Evolutionary conservation across 768 basidiomycete genomes (phyloP).

Genomic region (Pleurotus tuoliensis): DNA sequence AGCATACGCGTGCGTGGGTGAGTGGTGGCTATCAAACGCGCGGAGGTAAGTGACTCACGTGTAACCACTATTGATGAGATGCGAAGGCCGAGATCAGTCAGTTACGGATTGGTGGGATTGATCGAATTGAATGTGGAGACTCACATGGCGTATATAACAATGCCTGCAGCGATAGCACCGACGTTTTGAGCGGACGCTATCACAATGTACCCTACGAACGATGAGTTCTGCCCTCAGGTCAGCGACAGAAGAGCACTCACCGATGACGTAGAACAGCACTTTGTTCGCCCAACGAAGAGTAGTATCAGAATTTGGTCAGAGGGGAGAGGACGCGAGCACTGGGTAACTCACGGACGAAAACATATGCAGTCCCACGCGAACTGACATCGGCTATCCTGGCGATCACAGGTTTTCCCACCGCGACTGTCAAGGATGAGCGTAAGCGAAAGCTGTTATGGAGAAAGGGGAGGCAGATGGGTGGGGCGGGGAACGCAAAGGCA

Average conservation of each 20-base stretch:
- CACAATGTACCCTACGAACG: conserved; percentile 39
- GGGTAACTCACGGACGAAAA: conserved; percentile 45
- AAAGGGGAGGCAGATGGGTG: neutral
- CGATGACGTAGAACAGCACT: conserved; percentile 61
- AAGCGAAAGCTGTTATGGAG: neutral
- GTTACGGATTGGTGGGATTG: no score
- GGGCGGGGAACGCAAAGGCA: no score
- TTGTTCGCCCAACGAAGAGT: neutral
- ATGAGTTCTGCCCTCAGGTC: neutral
- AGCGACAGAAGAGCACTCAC: conserved; percentile 22
- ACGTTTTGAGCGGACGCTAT: conserved; percentile 48
- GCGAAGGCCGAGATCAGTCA: conserved; percentile 8
- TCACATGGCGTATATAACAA: conserved; percentile 55
- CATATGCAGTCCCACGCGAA: conserved; percentile 63
- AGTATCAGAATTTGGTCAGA: neutral
- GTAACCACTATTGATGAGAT: conserved; percentile 45
- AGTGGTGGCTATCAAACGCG: no score
- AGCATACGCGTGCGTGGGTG: conserved; percentile 5
- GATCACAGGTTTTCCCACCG: conserved; percentile 61
- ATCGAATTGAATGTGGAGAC: conserved; percentile 15
- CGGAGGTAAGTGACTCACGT: conserved; percentile 33
- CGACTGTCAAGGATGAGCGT: conserved; percentile 18
- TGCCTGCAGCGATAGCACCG: conserved; percentile 45
- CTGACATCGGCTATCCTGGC: conserved; percentile 72
- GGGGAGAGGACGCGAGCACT: neutral